phyloP scores from a whole-genome alignment of 2,329 filamentous ascomycete genomes.

The Colletotrichum chrysophilum region DNA sequence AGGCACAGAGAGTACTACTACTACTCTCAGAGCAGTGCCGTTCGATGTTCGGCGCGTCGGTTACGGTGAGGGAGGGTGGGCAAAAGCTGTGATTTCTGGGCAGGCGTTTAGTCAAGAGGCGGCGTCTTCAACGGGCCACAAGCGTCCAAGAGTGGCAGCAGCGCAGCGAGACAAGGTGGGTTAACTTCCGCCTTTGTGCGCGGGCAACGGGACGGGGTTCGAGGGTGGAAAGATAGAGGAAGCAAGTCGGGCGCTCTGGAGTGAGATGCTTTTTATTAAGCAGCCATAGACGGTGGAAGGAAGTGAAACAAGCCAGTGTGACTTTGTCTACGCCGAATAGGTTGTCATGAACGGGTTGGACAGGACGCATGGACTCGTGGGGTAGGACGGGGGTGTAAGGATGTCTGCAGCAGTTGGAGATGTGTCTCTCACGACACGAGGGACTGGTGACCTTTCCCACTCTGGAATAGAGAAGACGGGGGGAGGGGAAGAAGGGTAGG shows the following conservation, averaged over 20 bases:
- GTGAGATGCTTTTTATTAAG: slow-evolving; percentile 16
- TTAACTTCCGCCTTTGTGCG: slow-evolving; percentile 6
- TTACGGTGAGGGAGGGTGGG: not conserved
- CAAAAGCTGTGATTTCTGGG: not conserved
- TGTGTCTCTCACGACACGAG: not conserved
- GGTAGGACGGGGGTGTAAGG: slow-evolving; percentile 18
- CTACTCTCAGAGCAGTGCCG: not conserved
- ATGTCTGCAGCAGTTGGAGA: slow-evolving; percentile 18
- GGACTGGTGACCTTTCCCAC: not conserved
- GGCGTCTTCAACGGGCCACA: slow-evolving; percentile 1
- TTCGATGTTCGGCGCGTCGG: not conserved
- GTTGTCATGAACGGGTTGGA: slow-evolving; percentile 23
- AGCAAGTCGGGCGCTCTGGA: not conserved
- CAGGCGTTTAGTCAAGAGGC: not conserved
- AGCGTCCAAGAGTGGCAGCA: not conserved
- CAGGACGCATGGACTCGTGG: slow-evolving; percentile 21
- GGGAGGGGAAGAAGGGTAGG: not conserved
- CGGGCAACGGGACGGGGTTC: not conserved
- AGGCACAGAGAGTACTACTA: not conserved
- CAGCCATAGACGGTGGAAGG: slow-evolving; percentile 19
- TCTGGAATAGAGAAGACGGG: not conserved
- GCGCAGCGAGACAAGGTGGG: slow-evolving; percentile 4
- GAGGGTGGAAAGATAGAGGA: not conserved
- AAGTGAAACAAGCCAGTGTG: slow-evolving; percentile 42
- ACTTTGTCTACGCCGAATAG: slow-evolving; percentile 27